Evolutionary conservation across 1,284 basidiomycete genomes (phyloP).

Genomic region (Xanthoconium separans): DNA sequence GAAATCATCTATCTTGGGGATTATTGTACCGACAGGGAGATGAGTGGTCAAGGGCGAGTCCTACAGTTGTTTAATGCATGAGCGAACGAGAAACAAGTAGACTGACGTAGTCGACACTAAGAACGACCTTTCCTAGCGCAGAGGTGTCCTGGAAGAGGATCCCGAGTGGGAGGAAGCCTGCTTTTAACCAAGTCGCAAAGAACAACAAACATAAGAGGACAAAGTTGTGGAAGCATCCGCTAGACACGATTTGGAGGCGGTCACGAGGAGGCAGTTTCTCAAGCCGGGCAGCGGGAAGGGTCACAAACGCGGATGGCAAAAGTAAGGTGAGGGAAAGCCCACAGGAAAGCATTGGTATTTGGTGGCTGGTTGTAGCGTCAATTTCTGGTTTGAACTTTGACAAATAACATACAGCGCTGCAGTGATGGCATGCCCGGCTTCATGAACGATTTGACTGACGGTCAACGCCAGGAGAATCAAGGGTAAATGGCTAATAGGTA

Average conservation of each 20-base stretch:
- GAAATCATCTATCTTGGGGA: conserved; percentile 60
- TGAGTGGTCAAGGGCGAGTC: conserved; percentile 54
- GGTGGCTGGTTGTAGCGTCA: conserved; percentile 25
- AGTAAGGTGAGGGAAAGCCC: conserved; percentile 56
- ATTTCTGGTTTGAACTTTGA: background rate
- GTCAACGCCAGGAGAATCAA: conserved; percentile 59
- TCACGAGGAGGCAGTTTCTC: conserved; percentile 40
- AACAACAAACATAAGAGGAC: conserved; percentile 44
- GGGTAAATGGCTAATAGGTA: conserved; percentile 63
- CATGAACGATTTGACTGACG: conserved; percentile 61
- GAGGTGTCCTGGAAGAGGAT: conserved; percentile 51
- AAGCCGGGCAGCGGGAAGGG: conserved; percentile 46
- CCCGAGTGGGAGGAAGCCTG: conserved; percentile 33
- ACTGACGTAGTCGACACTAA: conserved; percentile 48
- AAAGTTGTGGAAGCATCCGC: conserved; percentile 73
- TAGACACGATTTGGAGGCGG: conserved; percentile 56
- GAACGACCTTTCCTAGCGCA: conserved; percentile 48
- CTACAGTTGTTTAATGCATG: conserved; percentile 34
- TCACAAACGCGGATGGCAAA: conserved; percentile 71
- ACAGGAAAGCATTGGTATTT: conserved; percentile 53
- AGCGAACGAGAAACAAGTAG: background rate
- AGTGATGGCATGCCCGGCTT: conserved; percentile 66
- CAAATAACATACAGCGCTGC: conserved; percentile 56
- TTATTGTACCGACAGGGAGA: conserved; percentile 50
- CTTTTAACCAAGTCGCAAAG: conserved; percentile 30